Base-by-base conservation (phyloP, 805 yeast species). In the Metschnikowia lunata region DNA sequence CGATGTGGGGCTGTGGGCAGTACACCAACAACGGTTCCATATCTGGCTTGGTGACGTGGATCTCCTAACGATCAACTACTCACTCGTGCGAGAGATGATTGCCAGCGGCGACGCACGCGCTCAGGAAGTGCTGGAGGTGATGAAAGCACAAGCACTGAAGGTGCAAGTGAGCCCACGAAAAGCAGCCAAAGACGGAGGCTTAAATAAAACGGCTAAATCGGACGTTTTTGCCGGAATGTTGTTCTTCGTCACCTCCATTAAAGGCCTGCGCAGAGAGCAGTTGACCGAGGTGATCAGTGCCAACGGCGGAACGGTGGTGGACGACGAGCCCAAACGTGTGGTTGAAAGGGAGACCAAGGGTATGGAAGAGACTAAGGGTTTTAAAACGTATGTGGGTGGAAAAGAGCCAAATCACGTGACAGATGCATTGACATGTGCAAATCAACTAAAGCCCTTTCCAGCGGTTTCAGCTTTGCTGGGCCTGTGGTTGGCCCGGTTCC, bases 271-370 rank as follows among this genome's bases (percentile, higher is more conserved):
- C 26, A 63, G 69, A 34, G 53, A 53, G 10, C 58, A 65, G 13
- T 44, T 78, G 12, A 55, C 58, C 4, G 45, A 55, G 1, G 42
- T 67, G 18, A 75, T 80, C 7, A 58, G 55, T 37, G 32, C 50
- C 0, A 66, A 76, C 43, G 82, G 83, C 1, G 72, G 76, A 1
- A 48, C 52, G 8, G 49, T 73, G 6, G 43, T 68, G n/a, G 69
- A 64, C 34, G 64, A 58, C 32, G 73, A 69, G 26, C 56, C 68
- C 35, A 52, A 59, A 44, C 67, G 63, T 36, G 38, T 62, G n/a
- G 49, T 64, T 40, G 48, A 53, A 1, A 61, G 60, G 40, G 34
- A 45, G 4, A 28, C 41, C 1, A 36, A 42, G 8, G 26, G 30
- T 14, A 30, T 32, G 34, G 51, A 40, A n/a, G 30, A 33, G 30